Evolutionary conservation across 176 grass and related monocot genomes (phyloP).

Genomic region (Oropetium thomaeum): DNA sequence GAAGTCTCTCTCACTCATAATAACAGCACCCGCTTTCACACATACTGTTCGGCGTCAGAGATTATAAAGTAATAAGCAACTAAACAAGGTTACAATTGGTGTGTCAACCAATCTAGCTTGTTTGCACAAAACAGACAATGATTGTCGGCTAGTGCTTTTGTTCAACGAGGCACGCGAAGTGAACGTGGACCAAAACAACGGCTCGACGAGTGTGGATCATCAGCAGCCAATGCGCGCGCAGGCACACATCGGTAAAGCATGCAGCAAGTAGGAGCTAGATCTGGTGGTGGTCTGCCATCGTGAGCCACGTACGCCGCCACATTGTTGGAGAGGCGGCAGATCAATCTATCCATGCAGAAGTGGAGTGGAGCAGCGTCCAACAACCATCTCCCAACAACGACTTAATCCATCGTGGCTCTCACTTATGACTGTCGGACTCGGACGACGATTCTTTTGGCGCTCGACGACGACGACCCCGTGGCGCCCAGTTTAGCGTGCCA

Average conservation of each 20-base stretch:
- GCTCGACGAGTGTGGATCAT: background rate
- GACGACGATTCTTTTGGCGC: background rate
- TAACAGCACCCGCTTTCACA: too few species aligned
- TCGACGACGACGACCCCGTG: background rate
- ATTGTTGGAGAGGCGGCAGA: background rate
- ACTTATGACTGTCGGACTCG: conserved; percentile 30
- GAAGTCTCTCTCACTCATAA: too few species aligned
- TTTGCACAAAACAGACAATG: too few species aligned
- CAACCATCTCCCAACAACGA: conserved; percentile 25
- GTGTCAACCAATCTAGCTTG: too few species aligned
- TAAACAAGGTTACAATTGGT: too few species aligned
- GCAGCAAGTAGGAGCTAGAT: too few species aligned
- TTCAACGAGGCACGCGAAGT: background rate
- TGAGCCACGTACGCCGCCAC: background rate
- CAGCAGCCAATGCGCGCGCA: background rate
- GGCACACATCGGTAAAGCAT: background rate
- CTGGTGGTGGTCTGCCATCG: background rate
- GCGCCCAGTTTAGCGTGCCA: background rate
- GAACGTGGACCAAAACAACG: background rate
- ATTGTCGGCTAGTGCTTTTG: too few species aligned
- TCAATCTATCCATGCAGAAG: background rate
- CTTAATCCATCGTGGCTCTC: conserved; percentile 17
- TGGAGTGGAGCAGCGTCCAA: background rate
- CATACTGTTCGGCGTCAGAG: too few species aligned
- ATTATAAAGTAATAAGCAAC: too few species aligned